phyloP scores from a whole-genome alignment of 208 protist genomes.

The Leishmania tropica region DNA sequence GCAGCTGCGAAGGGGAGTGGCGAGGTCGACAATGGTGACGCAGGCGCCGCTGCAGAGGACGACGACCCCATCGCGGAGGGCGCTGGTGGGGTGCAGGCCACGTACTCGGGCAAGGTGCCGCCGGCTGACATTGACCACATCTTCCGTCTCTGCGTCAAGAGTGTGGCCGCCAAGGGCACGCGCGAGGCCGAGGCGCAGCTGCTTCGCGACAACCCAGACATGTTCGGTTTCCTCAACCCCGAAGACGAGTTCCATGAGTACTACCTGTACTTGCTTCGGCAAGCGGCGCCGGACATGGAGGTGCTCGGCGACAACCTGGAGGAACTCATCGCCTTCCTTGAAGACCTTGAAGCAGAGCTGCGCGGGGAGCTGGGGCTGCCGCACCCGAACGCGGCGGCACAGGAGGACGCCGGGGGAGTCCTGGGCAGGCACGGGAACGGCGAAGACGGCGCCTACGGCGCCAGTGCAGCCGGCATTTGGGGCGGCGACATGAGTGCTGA shows the following conservation, averaged over 20 bases:
- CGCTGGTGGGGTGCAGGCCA: slow-evolving; percentile 18
- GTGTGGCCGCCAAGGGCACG: slow-evolving; percentile 58
- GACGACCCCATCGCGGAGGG: slow-evolving; percentile 4
- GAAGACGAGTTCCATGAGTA: slow-evolving; percentile 88
- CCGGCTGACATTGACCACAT: slow-evolving; percentile 67
- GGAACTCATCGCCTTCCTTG: slow-evolving; percentile 75
- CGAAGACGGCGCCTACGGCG: slow-evolving; percentile 13
- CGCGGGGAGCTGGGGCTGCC: slow-evolving; percentile 54
- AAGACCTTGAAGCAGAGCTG: slow-evolving; percentile 70
- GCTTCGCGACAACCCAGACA: slow-evolving; percentile 67
- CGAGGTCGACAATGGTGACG: neutral
- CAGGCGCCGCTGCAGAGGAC: slow-evolving; percentile 1
- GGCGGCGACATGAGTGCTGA: neutral
- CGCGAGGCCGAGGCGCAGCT: slow-evolving; percentile 78
- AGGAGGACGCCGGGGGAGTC: slow-evolving; percentile 36
- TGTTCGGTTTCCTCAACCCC: slow-evolving; percentile 84
- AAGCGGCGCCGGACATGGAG: slow-evolving; percentile 78
- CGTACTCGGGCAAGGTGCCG: slow-evolving; percentile 75
- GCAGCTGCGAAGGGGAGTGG: slow-evolving; percentile 1
- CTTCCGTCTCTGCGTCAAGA: slow-evolving; percentile 58
- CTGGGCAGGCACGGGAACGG: neutral
- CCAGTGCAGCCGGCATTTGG: slow-evolving; percentile 13
- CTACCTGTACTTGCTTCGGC: slow-evolving; percentile 82
- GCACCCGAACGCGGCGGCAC: slow-evolving; percentile 24
- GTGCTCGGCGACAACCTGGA: slow-evolving; percentile 87